Conservation (phyloP, 108 stramenopile genomes). For the Craspedostauros australis region DNA sequence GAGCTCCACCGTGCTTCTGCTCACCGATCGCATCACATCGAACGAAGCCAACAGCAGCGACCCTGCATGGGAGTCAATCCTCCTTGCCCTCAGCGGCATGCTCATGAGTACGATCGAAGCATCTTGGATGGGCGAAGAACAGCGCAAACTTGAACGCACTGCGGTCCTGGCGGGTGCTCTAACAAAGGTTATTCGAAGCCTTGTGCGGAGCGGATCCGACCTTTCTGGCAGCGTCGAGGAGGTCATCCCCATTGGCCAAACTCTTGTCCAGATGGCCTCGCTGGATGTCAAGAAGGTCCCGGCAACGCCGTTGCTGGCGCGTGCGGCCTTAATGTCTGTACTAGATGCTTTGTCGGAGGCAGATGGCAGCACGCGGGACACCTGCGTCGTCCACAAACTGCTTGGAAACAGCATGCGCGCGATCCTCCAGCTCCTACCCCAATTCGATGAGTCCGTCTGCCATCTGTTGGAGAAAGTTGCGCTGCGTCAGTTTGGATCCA, state of each 20-base stretch:
- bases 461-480: slow-evolving; percentile 44
- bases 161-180: slow-evolving; percentile 36
- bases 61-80: slow-evolving; percentile 1
- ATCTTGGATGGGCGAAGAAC: slow-evolving; percentile 15
- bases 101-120: slow-evolving; percentile 9
- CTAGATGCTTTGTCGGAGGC: slow-evolving; percentile 25
- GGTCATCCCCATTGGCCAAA: too few relatives aligned
- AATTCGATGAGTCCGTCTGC: slow-evolving; percentile 37
- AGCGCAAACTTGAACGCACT: slow-evolving; percentile 19
- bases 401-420: slow-evolving; percentile 8
- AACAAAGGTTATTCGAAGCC: slow-evolving; percentile 13
- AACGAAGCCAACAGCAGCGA: background rate
- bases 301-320: too few relatives aligned
- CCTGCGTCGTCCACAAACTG: slow-evolving; percentile 12
- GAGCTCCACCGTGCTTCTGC: slow-evolving; percentile 10
- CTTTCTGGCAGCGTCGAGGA: too few relatives aligned
- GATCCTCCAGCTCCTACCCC: slow-evolving; percentile 23
- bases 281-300: too few relatives aligned
- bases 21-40: slow-evolving; percentile 13
- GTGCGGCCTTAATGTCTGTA: slow-evolving; percentile 29
- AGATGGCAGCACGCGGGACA: slow-evolving; percentile 3
- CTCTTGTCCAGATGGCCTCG: too few relatives aligned
- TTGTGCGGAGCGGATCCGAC: too few relatives aligned
- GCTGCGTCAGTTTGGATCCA: slow-evolving; percentile 30
- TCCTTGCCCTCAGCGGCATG: slow-evolving; percentile 8